Evolutionary conservation across 495 filamentous ascomycete species (phyloP), one percentile per base, ranked within the genome.

Genomic region (Amphirosellinia nigrospora): DNA sequence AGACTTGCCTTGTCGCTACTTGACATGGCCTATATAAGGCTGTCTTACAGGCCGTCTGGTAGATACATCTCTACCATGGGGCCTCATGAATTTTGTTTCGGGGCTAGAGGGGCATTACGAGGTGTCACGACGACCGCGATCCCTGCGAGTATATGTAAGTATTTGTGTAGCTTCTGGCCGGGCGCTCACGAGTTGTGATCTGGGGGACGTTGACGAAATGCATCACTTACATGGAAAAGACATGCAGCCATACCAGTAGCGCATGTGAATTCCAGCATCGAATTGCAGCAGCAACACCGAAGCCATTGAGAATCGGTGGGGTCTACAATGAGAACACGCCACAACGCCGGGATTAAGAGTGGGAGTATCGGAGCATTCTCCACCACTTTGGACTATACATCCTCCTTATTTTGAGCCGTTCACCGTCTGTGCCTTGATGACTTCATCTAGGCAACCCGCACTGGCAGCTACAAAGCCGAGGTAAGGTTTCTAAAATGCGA

Each of bases 381-480:
- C 16, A 50, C 62, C n/a, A 5, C 19, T 50, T 30, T 30, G 26
- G 10, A 30, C 16, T 21, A 11, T 52, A 21, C 56, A 2, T 4
- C 45, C 38, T 41, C 30, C 68, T 70, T 32, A 64, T 58, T 70
- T 70, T 16, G 68, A 64, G 23, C 48, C 50, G 45, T 58, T 68
- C 9, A 60, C 45, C 53, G 26, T 36, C 45, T 50, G 23, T 28
- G 56, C 72, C 46, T 78, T 63, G 23, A 80, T 79, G 15, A 82
- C 70, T 66, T 80, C 55, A 23, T 89, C 85, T 41, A 92, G 79
- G 69, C 86, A 87, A 2, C 90, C 91, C 0, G 87, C 84, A 41
- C 88, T 89, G 7, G 93, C 92, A 30, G 94, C 93, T 55, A 98
- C 87, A 75, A 98, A 94, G 5, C 94, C 94, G 6, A 98, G 84